phyloP scores from a whole-genome alignment of 805 yeast species.

The Lipomyces mesembrius region DNA sequence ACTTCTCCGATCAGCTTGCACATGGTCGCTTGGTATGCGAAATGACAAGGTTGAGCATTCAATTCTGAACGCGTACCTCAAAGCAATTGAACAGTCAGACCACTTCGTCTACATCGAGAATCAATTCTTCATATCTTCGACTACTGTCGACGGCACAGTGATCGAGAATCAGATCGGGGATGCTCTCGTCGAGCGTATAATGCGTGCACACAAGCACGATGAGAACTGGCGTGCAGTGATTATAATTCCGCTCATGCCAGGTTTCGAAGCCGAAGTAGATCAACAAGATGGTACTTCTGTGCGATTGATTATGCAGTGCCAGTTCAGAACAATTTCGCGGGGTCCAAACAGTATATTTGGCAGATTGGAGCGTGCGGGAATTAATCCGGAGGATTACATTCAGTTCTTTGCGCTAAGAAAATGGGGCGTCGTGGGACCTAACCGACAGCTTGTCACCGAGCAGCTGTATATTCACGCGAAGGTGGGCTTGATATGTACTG shows the following conservation, averaged over 20 bases:
- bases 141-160: slow-evolving; percentile 79
- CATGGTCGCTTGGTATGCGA: slow-evolving; percentile 86
- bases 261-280: slow-evolving; percentile 91
- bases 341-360: slow-evolving; percentile 89
- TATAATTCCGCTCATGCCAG: slow-evolving; percentile 95
- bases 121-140: slow-evolving; percentile 92
- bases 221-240: slow-evolving; percentile 88
- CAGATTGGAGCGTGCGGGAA: slow-evolving; percentile 74
- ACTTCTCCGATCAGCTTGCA: slow-evolving; percentile 82
- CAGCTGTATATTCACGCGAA: slow-evolving; percentile 95
- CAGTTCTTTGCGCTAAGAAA: slow-evolving; percentile 90
- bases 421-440: slow-evolving; percentile 91
- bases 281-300: slow-evolving; percentile 93
- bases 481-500: slow-evolving; percentile 43
- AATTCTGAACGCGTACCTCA: slow-evolving; percentile 89
- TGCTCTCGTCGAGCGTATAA: slow-evolving; percentile 95
- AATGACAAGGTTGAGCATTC: slow-evolving; percentile 77
- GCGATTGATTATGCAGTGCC: slow-evolving; percentile 95
- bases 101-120: slow-evolving; percentile 94
- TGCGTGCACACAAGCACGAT: slow-evolving; percentile 78
- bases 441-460: slow-evolving; percentile 76
- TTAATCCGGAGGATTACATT: slow-evolving; percentile 86
- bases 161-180: slow-evolving; percentile 91
- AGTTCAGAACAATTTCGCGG: slow-evolving; percentile 88
- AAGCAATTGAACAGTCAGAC: slow-evolving; percentile 85